phyloP scores from a whole-genome alignment of 2,329 filamentous ascomycete genomes.

The Meredithiella fracta region DNA sequence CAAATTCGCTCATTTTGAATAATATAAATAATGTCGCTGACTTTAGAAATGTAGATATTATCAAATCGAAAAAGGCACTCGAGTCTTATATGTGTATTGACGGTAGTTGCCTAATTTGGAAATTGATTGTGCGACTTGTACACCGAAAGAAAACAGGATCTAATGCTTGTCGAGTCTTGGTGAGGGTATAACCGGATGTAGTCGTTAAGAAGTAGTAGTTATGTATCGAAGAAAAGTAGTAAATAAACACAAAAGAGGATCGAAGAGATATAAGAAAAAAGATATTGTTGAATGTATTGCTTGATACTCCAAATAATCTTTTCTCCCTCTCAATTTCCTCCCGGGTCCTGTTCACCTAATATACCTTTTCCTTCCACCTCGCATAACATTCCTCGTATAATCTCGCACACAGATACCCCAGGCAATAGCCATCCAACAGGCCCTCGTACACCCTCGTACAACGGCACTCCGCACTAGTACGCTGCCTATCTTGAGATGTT shows the following conservation, averaged over 20 bases:
- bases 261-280: background rate
- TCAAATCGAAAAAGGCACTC: too few species aligned
- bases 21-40: background rate
- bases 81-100: background rate
- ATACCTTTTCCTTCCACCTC: background rate
- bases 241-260: background rate
- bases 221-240: background rate
- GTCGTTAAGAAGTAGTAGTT: background rate
- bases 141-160: background rate
- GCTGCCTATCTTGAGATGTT: background rate
- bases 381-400: background rate
- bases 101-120: background rate
- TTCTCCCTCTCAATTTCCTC: background rate
- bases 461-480: background rate
- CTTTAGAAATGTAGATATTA: background rate
- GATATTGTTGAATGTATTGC: background rate
- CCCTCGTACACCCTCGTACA: background rate
- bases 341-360: background rate
- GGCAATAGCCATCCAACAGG: background rate
- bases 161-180: too few species aligned
- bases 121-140: background rate
- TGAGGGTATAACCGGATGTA: too few species aligned
- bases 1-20: slow-evolving; percentile 9
- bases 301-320: too few species aligned
- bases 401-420: background rate